Base-by-base conservation (phyloP, 371 early-diverging fungal species). In the Saksenaea oblongispora region DNA sequence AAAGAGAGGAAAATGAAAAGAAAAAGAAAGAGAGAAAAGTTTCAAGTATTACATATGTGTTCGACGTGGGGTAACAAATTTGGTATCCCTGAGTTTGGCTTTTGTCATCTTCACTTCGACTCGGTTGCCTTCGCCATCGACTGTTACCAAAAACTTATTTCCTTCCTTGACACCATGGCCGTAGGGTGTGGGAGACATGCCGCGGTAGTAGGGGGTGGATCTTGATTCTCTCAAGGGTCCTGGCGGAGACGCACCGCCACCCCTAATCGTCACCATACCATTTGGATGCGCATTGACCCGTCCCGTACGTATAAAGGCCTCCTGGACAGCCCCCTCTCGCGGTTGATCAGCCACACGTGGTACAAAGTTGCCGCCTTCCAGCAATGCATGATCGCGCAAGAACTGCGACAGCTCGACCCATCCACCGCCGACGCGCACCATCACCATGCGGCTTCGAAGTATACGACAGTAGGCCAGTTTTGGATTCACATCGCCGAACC, bases 351-450 rank as follows among this genome's bases (percentile, higher is more conserved):
- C 10, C 24, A 7, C 51, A 47, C 51, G 51, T 47, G 51, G 51
- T 22, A 47, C 51, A 47, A 47, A 47, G 24, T 47, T 64, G 9
- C 70, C 67, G 10, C 70, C 70, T 41, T 77, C 77, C 22, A 80
- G 55, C 34, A 77, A 55, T 0, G 80, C 80, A 67, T 77, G 80
- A 10, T 80, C 80, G 37, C 74, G 61, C 31, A 80, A 60, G 42
- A 80, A 80, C 37, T 86, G 85, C n/a, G 89, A 87, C n/a, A 89
- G 63, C 54, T 89, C 89, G 7, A 73, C 75, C 92, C 92, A 90
- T 34, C 91, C 91, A 64, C 91, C 91, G 8, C 91, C 91, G 1
- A 91, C 87, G 26, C 91, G 83, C 22, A 91, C 90, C 90, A 91
- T 89, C 42, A 91, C 90, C 79, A 85, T 84, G 1, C 85, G 75